Evolutionary conservation across 2,329 filamentous ascomycete species (phyloP).

Genomic region (Tolypocladium capitatum): DNA sequence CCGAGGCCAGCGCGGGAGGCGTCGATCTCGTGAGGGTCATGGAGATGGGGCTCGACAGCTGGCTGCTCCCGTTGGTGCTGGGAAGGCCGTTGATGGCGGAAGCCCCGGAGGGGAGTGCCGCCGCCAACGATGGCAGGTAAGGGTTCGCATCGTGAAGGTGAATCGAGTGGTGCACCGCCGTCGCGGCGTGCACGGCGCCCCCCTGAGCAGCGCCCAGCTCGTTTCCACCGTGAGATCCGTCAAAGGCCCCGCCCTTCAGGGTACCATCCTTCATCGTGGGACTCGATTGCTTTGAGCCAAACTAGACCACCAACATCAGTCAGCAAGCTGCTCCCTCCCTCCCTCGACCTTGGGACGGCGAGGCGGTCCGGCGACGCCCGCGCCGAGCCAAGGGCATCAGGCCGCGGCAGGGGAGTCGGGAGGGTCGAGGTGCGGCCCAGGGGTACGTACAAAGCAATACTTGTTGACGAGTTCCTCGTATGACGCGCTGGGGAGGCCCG

Average conservation of each 20-base stretch:
- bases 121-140: conserved; percentile 8
- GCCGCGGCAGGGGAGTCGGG: conserved; percentile 7
- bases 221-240: conserved; percentile 3
- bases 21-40: conserved; percentile 28
- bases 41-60: conserved; percentile 18
- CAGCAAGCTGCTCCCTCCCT: conserved; percentile 18
- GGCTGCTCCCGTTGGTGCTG: conserved; percentile 9
- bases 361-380: neutral
- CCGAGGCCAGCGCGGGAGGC: conserved; percentile 30
- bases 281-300: conserved; percentile 46
- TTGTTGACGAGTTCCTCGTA: conserved; percentile 97
- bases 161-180: conserved; percentile 12
- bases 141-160: conserved; percentile 7
- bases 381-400: conserved; percentile 3
- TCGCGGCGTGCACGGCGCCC: neutral
- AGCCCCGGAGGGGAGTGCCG: conserved; percentile 5
- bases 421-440: conserved; percentile 19
- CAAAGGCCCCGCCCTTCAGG: conserved; percentile 26
- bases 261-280: conserved; percentile 37
- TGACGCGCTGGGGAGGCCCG: conserved; percentile 64
- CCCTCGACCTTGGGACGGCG: neutral
- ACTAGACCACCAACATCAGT: conserved; percentile 30
- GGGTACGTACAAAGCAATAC: conserved; percentile 97
- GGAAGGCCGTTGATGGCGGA: conserved; percentile 14
- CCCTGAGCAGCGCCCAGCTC: too few relatives aligned